Conservation (phyloP, 768 basidiomycete species). For the Tubosaeta brunneosetosa region DNA sequence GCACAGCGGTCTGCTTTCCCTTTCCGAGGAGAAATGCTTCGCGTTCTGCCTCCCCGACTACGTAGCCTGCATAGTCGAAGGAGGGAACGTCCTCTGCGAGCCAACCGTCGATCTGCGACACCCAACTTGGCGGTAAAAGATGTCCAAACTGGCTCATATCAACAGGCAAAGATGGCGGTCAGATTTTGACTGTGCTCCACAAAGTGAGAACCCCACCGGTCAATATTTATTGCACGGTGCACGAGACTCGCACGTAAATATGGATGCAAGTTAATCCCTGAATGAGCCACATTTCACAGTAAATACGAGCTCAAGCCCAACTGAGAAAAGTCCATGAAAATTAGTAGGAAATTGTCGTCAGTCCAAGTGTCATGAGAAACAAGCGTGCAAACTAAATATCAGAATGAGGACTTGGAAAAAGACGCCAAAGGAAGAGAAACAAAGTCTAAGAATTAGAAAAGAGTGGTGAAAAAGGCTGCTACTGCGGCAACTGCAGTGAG, state of each 20-base stretch:
- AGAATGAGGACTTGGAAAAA: not conserved
- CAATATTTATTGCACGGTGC: too few species aligned
- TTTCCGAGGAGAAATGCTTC: constrained; percentile 91
- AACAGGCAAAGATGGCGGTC: not conserved
- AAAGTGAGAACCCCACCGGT: too few species aligned
- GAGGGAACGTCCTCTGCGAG: constrained; percentile 91
- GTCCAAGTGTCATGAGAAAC: not conserved
- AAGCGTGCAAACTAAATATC: not conserved
- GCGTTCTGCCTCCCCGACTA: constrained; percentile 85
- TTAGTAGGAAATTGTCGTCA: not conserved
- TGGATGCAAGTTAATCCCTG: too few species aligned
- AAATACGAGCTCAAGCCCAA: too few species aligned
- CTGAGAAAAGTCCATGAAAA: not conserved
- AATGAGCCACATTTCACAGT: too few species aligned
- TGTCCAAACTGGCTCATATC: constrained; percentile 42
- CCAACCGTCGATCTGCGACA: constrained; percentile 74
- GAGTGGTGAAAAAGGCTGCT: constrained; percentile 28
- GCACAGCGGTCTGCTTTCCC: constrained; percentile 67
- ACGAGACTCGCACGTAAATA: too few species aligned
- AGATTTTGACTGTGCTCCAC: not conserved
- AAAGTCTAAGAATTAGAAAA: constrained; percentile 13
- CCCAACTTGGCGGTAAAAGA: constrained; percentile 94
- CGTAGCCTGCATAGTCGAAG: constrained; percentile 94
- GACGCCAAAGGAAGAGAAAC: not conserved
- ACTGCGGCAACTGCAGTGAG: constrained; percentile 34